These are phyloP conservation scores for Globisporangium middletonii DNA, from an alignment of 352 stramenopile genomes.

Conservation along the genomic window DNA sequence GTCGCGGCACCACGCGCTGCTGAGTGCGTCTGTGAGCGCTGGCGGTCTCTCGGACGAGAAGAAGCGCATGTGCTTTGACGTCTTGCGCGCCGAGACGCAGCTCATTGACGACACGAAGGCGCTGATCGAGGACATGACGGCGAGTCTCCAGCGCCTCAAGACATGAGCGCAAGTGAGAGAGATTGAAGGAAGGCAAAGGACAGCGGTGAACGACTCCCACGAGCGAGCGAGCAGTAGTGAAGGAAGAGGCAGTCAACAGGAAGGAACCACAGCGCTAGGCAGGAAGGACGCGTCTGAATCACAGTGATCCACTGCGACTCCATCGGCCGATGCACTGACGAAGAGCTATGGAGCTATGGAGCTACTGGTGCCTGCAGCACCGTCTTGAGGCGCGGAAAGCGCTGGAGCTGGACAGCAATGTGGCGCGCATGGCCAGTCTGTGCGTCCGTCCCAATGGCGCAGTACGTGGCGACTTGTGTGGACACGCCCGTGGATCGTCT, in stretches of 20 bases:
- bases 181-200: too few relatives aligned
- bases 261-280: too few relatives aligned
- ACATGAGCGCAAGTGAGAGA: constrained; percentile 7
- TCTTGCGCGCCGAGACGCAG: constrained; percentile 74
- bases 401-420: constrained; percentile 46
- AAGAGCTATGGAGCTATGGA: too few relatives aligned
- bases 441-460: constrained; percentile 27
- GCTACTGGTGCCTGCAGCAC: constrained; percentile 6
- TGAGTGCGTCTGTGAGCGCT: constrained; percentile 2
- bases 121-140: constrained; percentile 56
- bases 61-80: constrained; percentile 80
- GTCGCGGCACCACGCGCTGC: constrained; percentile 3
- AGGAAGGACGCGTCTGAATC: too few relatives aligned
- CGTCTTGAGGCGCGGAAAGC: constrained; percentile 22
- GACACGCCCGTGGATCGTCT: constrained; percentile 33
- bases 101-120: constrained; percentile 75
- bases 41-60: constrained; percentile 53
- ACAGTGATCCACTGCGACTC: too few relatives aligned
- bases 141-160: constrained; percentile 42
- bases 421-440: constrained; percentile 16
- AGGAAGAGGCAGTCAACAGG: too few relatives aligned
- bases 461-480: constrained; percentile 47
- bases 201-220: too few relatives aligned
- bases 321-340: too few relatives aligned
- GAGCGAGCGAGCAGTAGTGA: too few relatives aligned